Evolutionary conservation across 2,329 filamentous ascomycete genomes (phyloP).

Genomic region (Epichloe elymi): DNA sequence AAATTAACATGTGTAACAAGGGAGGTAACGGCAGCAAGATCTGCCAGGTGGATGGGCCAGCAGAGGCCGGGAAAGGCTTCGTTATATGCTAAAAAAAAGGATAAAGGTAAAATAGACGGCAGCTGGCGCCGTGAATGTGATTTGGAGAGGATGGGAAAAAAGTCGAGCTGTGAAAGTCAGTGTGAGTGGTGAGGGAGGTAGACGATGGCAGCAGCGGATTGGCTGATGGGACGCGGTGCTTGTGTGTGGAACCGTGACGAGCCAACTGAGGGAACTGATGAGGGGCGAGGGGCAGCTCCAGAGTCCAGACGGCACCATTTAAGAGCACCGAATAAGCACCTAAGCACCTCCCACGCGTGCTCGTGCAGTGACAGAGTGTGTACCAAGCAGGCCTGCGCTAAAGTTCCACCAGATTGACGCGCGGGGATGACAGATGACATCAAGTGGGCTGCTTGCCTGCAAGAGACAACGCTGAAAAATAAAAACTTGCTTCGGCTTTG

Average conservation of each 20-base stretch:
- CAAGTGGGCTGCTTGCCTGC: too few relatives aligned
- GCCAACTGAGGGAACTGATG: conserved; percentile 3
- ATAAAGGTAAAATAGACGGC: background rate
- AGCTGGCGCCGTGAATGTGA: conserved; percentile 1
- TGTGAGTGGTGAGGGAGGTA: conserved; percentile 3
- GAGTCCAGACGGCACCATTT: too few relatives aligned
- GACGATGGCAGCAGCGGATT: conserved; percentile 18
- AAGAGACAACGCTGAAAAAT: too few relatives aligned
- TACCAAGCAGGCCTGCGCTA: too few relatives aligned
- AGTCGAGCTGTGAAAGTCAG: background rate
- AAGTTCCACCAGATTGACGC: too few relatives aligned
- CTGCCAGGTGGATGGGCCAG: background rate
- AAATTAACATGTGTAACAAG: conserved; percentile 44
- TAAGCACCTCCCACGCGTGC: too few relatives aligned
- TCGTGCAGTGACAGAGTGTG: too few relatives aligned
- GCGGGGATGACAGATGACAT: too few relatives aligned
- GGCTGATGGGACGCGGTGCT: conserved; percentile 21
- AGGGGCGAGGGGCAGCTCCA: conserved; percentile 3
- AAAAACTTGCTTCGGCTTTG: too few relatives aligned
- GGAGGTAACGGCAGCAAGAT: conserved; percentile 9
- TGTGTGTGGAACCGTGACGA: conserved; percentile 23
- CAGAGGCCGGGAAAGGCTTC: background rate
- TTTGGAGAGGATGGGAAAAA: background rate
- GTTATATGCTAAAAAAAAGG: background rate
- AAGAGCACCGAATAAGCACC: too few relatives aligned